A percentile compares a stretch with the other conserved stretches of the same genome.
phyloP scores from a whole-genome alignment of 164 flowering plant genomes.

The Stephania yunnanensis region DNA sequence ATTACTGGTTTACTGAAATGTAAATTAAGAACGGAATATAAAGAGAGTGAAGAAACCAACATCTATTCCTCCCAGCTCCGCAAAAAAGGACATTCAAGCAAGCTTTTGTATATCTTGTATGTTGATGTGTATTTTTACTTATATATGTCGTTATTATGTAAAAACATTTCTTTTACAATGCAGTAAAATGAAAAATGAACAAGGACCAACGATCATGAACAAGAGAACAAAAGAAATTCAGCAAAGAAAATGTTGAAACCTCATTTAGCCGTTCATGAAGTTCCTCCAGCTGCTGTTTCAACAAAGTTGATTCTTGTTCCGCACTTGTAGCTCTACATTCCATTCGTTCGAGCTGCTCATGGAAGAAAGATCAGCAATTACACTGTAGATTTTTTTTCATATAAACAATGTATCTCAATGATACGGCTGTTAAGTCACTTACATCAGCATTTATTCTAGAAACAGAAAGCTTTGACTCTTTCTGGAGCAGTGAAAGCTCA shows the following conservation, averaged over 20 bases:
- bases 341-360: conserved; percentile 68
- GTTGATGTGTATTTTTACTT: too few relatives aligned
- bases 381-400: not conserved
- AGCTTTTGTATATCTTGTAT: too few relatives aligned
- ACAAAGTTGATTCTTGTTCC: conserved; percentile 59
- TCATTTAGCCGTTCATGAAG: conserved; percentile 47
- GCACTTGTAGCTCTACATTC: conserved; percentile 73
- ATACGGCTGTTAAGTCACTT: conserved; percentile 23
- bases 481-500: conserved; percentile 50
- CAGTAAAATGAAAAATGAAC: not conserved
- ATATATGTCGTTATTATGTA: too few relatives aligned
- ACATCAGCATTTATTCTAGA: conserved; percentile 73
- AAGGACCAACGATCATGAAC: not conserved
- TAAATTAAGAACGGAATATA: too few relatives aligned
- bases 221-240: not conserved
- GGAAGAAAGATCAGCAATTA: conserved; percentile 1
- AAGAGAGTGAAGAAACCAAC: too few relatives aligned
- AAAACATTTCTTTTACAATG: too few relatives aligned
- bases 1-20: too few relatives aligned
- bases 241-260: conserved; percentile 28
- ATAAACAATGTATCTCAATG: not conserved
- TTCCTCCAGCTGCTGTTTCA: conserved; percentile 60
- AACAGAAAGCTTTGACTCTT: conserved; percentile 61
- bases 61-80: too few relatives aligned
- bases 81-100: too few relatives aligned